Conservation (phyloP, 441 rosid species). For the Hura crepitans region DNA sequence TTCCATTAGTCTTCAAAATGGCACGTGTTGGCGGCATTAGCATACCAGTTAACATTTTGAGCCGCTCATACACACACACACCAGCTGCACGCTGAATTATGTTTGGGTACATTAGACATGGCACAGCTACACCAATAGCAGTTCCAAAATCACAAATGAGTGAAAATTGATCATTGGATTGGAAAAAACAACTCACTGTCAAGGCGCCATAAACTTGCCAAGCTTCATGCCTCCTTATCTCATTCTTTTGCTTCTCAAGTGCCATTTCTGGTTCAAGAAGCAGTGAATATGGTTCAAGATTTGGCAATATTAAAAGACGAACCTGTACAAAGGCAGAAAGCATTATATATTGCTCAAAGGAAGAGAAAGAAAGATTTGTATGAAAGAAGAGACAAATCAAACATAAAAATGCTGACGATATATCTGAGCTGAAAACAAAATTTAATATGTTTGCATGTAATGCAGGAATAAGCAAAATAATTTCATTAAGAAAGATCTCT, state of each 20-base stretch:
- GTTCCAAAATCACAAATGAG: conserved; percentile 14
- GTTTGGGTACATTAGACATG: conserved; percentile 17
- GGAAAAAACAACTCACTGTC: conserved; percentile 48
- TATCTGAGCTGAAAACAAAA: neutral
- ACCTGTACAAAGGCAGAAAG: conserved; percentile 43
- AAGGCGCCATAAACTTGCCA: conserved; percentile 91
- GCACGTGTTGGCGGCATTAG: conserved; percentile 39
- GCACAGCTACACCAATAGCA: conserved; percentile 2
- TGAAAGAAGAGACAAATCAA: neutral
- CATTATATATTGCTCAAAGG: conserved; percentile 21
- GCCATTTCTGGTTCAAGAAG: conserved; percentile 85
- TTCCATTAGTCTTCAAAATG: conserved; percentile 50
- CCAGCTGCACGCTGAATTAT: conserved; percentile 75
- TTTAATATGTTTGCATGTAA: neutral
- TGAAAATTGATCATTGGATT: conserved; percentile 5
- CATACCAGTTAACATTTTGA: conserved; percentile 59
- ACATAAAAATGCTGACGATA: neutral
- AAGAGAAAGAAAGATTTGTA: neutral
- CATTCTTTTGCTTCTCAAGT: conserved; percentile 82
- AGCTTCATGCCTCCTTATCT: conserved; percentile 77
- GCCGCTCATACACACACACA: conserved; percentile 58
- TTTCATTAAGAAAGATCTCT: neutral
- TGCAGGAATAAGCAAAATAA: neutral
- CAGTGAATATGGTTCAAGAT: conserved; percentile 67
- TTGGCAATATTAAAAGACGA: conserved; percentile 73